phyloP scores from a whole-genome alignment of 2,329 filamentous ascomycete genomes.

The Colletotrichum melonis region DNA sequence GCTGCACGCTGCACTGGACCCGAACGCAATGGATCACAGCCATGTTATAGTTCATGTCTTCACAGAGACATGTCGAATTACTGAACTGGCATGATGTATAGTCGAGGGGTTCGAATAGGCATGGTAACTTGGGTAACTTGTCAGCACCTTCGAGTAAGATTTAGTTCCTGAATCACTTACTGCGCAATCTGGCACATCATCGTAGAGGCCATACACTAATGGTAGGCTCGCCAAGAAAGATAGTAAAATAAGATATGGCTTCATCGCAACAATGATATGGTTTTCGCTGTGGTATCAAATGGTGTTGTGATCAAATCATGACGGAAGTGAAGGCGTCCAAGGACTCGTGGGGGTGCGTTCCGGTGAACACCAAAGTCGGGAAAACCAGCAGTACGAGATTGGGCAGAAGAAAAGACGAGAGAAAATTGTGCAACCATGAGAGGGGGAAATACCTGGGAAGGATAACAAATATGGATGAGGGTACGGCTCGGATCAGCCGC shows the following conservation, averaged over 20 bases:
- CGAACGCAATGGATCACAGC: conserved; percentile 29
- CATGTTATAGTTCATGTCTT: conserved; percentile 30
- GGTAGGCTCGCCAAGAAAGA: conserved; percentile 7
- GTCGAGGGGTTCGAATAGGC: conserved; percentile 22
- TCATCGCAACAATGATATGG: conserved; percentile 2
- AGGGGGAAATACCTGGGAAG: background rate
- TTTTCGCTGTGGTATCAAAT: background rate
- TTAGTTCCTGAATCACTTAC: background rate
- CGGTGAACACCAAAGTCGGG: background rate
- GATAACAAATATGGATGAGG: conserved; percentile 1
- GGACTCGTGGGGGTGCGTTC: background rate
- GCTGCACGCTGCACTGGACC: conserved; percentile 24
- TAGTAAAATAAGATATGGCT: conserved; percentile 1
- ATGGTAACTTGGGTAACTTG: background rate
- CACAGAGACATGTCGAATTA: conserved; percentile 24
- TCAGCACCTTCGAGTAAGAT: no score
- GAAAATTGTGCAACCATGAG: background rate
- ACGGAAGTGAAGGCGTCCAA: background rate
- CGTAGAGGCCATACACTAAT: conserved; percentile 22
- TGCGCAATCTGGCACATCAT: conserved; percentile 25
- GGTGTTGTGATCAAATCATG: conserved; percentile 8
- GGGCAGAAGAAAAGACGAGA: background rate
- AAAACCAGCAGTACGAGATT: background rate
- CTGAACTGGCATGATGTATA: conserved; percentile 18
- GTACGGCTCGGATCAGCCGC: conserved; percentile 2